Base-by-base conservation (phyloP, 1,284 basidiomycete species). In the Cutaneotrichosporon curvatum region DNA sequence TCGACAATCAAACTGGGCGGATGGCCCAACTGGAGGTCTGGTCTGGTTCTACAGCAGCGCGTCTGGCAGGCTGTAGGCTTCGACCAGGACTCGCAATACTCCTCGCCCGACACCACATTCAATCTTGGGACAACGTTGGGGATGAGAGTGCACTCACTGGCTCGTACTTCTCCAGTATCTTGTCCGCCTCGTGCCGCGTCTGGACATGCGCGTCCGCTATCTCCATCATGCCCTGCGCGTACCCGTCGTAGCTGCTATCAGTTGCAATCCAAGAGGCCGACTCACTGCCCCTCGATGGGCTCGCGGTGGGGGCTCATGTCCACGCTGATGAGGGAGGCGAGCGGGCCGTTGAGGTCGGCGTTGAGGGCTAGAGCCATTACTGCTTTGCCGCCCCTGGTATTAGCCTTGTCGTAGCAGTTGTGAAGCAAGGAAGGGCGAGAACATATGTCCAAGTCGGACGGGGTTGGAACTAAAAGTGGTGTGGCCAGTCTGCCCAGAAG, bases 1-100 rank as follows among this genome's bases (percentile, higher is more conserved):
- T n/a, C n/a, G n/a, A n/a, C n/a, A n/a, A n/a, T n/a, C n/a, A 65
- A 79, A 79, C 53, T 78, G 76, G 4, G 77, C 73, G 2, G 77
- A 73, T 5, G 72, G 57, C 7, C 76, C 59, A 14, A 72, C 61
- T 73, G 73, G 36, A 11, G 9, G 2, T 32, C 15, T 14, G 40
- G 14, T n/a, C n/a, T n/a, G n/a, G n/a, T n/a, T n/a, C n/a, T n/a
- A n/a, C n/a, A n/a, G n/a, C n/a, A n/a, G n/a, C n/a, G n/a, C n/a
- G n/a, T n/a, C n/a, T n/a, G n/a, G n/a, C n/a, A n/a, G n/a, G n/a
- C n/a, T n/a, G n/a, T n/a, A n/a, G n/a, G n/a, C n/a, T n/a, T n/a
- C n/a, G n/a, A n/a, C n/a, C n/a, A n/a, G n/a, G n/a, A n/a, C 25
- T 28, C 25, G 25, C 25, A 28, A 28, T 28, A 28, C 25, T 7